Percentiles rank a stretch among this genome's conserved stretches.
Evolutionary conservation across 129 eudicot genomes (phyloP).

Genomic region (Kitagawia praeruptora): DNA sequence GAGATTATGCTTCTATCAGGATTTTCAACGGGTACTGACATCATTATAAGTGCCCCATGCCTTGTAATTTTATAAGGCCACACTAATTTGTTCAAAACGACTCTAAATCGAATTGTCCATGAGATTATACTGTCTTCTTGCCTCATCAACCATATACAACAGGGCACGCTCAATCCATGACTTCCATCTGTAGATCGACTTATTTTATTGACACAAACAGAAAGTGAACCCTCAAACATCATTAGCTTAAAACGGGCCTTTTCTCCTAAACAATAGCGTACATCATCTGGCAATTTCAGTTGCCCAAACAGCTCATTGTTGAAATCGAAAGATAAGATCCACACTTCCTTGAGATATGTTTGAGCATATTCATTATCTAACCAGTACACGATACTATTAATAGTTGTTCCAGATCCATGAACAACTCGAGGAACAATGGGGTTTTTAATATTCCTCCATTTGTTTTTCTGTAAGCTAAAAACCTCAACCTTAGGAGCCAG

Average conservation of each 20-base stretch:
- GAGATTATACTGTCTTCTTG: background rate
- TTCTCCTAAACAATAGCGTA: background rate
- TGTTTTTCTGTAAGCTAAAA: background rate
- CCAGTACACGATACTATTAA: background rate
- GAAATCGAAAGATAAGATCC: constrained; percentile 5
- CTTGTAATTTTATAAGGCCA: constrained; percentile 6
- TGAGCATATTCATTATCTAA: background rate
- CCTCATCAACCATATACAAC: background rate
- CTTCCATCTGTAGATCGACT: too few species aligned
- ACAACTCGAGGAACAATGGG: background rate
- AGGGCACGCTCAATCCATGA: background rate
- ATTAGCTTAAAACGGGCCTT: background rate
- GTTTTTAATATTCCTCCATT: background rate
- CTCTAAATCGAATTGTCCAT: background rate
- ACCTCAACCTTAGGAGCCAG: background rate
- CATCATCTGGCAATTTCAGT: background rate
- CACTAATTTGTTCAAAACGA: background rate
- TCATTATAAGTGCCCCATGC: constrained; percentile 1
- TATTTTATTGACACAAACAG: background rate
- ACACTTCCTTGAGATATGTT: background rate
- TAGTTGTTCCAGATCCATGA: background rate
- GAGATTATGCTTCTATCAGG: too few species aligned
- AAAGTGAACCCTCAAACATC: background rate
- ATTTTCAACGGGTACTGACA: too few species aligned
- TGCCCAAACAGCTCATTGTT: constrained; percentile 2